Conservation (phyloP, 192 early-diverging fungal species). For the Lobosporangium transversale region DNA sequence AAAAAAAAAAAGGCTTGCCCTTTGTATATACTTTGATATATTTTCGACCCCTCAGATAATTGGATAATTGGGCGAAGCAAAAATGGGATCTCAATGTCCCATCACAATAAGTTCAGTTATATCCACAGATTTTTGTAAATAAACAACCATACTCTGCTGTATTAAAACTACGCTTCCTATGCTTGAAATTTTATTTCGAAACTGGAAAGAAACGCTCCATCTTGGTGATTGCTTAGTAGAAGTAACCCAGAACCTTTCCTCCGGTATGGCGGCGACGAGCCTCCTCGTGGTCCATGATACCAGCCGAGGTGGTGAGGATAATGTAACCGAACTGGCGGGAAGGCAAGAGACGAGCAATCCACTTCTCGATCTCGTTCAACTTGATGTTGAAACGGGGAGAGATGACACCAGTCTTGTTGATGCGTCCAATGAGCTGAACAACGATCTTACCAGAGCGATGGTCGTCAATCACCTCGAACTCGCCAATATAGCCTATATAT, state of each 20-base stretch:
- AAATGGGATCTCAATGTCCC: too few species aligned
- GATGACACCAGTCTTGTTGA: constrained; percentile 99
- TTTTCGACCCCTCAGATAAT: neutral
- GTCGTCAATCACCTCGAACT: constrained; percentile 99
- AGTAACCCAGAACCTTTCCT: constrained; percentile 92
- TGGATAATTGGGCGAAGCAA: neutral
- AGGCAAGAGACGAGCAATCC: constrained; percentile 96
- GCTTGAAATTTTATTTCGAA: constrained; percentile 12
- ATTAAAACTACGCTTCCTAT: too few species aligned
- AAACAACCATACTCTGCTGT: neutral
- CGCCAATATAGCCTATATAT: constrained; percentile 92
- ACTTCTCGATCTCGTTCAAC: constrained; percentile 94
- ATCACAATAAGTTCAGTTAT: too few species aligned
- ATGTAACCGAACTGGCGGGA: constrained; percentile 99
- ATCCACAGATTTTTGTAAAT: constrained; percentile 3
- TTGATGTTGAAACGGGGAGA: constrained; percentile 98
- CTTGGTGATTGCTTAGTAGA: constrained; percentile 35
- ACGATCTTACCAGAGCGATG: constrained; percentile 98
- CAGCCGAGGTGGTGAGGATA: constrained; percentile 88
- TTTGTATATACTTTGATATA: too few species aligned
- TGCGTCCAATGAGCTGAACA: constrained; percentile 96
- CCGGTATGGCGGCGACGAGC: constrained; percentile 96
- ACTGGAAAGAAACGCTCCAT: neutral
- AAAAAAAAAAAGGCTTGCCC: too few species aligned
- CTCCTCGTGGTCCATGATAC: constrained; percentile 99